Evolutionary conservation across 306 rosid species (phyloP).

Genomic region (Glycine soja): DNA sequence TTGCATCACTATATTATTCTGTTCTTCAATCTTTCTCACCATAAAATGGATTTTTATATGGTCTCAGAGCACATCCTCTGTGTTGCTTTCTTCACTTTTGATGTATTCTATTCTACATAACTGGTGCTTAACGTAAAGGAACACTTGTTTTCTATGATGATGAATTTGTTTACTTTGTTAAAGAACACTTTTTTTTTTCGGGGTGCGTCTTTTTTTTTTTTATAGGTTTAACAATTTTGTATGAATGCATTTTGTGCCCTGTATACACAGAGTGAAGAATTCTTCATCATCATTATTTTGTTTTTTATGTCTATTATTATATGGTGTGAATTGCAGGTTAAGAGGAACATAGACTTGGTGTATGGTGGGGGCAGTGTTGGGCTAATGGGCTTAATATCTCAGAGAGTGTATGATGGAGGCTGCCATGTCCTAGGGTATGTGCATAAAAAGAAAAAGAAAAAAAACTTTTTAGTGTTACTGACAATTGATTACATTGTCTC

Average conservation of each 20-base stretch:
- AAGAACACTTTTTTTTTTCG: constrained; percentile 21
- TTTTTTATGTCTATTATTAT: not conserved
- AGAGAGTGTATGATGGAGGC: constrained; percentile 85
- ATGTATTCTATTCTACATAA: constrained; percentile 32
- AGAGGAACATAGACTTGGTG: constrained; percentile 84
- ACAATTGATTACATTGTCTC: constrained; percentile 41
- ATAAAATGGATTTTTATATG: not conserved
- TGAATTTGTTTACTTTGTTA: constrained; percentile 33
- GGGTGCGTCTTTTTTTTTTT: not conserved
- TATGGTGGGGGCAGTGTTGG: constrained; percentile 96
- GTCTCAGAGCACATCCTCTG: constrained; percentile 29
- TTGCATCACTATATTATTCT: constrained; percentile 6
- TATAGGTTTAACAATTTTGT: not conserved
- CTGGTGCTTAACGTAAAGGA: constrained; percentile 2
- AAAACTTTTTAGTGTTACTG: constrained; percentile 29
- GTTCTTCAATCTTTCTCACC: not conserved
- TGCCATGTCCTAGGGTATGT: constrained; percentile 92
- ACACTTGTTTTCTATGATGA: constrained; percentile 25
- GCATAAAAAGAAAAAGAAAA: not conserved
- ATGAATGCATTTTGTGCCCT: constrained; percentile 36
- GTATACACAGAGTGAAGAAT: not conserved
- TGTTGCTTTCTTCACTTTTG: not conserved
- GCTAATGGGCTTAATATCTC: constrained; percentile 89
- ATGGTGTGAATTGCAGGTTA: constrained; percentile 64
- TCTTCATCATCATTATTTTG: not conserved